Evolutionary conservation across 2,329 filamentous ascomycete genomes (phyloP), one percentile per base, ranked within the genome.

Genomic region (Ampelomyces quisqualis): DNA sequence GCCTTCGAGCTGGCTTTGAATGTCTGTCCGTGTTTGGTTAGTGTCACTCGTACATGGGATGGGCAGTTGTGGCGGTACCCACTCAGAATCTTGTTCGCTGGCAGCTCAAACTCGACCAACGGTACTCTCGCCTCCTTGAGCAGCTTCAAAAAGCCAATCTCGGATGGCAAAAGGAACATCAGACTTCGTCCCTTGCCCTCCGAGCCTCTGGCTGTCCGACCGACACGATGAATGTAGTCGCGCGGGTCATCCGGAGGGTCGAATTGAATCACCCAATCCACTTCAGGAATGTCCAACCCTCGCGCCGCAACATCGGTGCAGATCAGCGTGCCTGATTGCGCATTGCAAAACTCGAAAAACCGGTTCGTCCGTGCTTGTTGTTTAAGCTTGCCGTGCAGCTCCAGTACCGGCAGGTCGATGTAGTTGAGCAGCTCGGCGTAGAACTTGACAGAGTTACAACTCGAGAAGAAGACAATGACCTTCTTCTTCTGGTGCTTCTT

Each of bases 321-420:
- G 56, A 98, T 93, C 38, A 98, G 72, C 1, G 88, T 95, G 17
- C 91, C 93, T 53, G 86, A 81, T 53, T 83, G 84, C 13, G 90
- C 85, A 60, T 90, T 90, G 63, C 82, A 85, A 68, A 98, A 98
- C 68, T 97, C 91, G 69, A 97, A 98, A 69, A 98, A 98, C 1
- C 90, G 95, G 65, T 94, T 95, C 17, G 93, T 98, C n/a, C 93
- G 87, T 70, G 95, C 95, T 71, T 96, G 90, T 71, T 98, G 93
- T 73, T 98, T 98, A 72, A 95, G 89, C 73, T 98, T 96, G 22
- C 68, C 93, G 69, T 94, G 88, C 6, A 95, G 77, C 56, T 88
- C 86, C 29, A 95, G 78, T 2, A 94, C 88, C 4, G 87, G 90
- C 27, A 96, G 79, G 69, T 97, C 93, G 60, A 97, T 96, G 73